These are phyloP conservation scores for Termitomyces titanicus DNA, from an alignment of 768 basidiomycete genomes.

Conservation along the genomic window DNA sequence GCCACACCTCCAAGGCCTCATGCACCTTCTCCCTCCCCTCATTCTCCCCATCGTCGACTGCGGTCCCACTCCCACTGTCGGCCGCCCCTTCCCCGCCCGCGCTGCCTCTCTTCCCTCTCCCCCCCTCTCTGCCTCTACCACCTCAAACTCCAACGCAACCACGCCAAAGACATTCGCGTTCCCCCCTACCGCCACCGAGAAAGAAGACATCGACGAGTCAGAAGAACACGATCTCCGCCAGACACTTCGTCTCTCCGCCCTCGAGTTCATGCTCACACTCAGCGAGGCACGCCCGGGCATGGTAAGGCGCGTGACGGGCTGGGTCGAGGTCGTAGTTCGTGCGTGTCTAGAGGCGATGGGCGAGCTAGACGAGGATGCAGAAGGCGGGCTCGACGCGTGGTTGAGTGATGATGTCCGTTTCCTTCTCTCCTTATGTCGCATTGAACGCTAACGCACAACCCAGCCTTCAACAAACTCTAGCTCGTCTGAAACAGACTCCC, in stretches of 20 bases:
- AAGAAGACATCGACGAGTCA: slow-evolving; percentile 31
- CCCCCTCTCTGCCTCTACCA: slow-evolving; percentile 5
- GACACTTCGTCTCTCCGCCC: slow-evolving; percentile 65
- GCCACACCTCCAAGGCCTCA: slow-evolving; percentile 63
- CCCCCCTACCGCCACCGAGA: too few species aligned
- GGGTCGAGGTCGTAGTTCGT: slow-evolving; percentile 67
- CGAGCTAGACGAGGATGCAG: slow-evolving; percentile 59
- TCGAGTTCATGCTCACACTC: slow-evolving; percentile 84
- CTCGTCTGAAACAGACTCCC: slow-evolving; percentile 56
- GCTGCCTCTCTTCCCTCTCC: too few species aligned
- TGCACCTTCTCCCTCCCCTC: slow-evolving; percentile 73
- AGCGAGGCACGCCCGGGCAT: slow-evolving; percentile 70
- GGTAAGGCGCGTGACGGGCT: slow-evolving; percentile 65
- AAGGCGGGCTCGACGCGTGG: slow-evolving; percentile 38
- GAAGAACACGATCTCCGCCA: slow-evolving; percentile 63
- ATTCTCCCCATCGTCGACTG: slow-evolving; percentile 47
- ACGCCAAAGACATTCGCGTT: too few species aligned
- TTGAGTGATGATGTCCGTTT: slow-evolving; percentile 68
- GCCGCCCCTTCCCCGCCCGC: slow-evolving; percentile 36
- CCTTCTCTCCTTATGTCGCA: too few species aligned
- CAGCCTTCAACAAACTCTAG: slow-evolving; percentile 63
- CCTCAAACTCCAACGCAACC: too few species aligned
- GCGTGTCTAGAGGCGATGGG: slow-evolving; percentile 83
- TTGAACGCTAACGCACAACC: too few species aligned
- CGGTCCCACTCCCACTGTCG: slow-evolving; percentile 48